A percentile compares a stretch with the other conserved stretches of the same genome.
These are phyloP conservation scores for Ambrosia artemisiifolia DNA, from an alignment of 129 eudicot genomes.

Conservation along the genomic window DNA sequence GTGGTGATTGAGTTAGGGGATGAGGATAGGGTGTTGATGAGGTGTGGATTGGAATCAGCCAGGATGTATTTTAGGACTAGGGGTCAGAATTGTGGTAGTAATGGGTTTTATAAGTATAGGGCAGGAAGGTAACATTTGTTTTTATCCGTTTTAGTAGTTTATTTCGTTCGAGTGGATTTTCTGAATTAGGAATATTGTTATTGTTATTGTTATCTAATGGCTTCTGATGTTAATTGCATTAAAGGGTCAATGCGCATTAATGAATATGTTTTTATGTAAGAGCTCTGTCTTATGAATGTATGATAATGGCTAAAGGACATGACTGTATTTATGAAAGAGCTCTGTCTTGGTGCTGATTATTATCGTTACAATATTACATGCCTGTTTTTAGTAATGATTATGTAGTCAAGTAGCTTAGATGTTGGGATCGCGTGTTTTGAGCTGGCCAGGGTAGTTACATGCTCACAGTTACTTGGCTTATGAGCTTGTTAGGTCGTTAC, in stretches of 20 bases:
- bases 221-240: neutral
- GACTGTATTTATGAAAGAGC: neutral
- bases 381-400: neutral
- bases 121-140: conserved; percentile 65
- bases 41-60: conserved; percentile 77
- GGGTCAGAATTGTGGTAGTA: conserved; percentile 29
- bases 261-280: neutral
- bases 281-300: neutral
- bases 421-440: neutral
- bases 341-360: neutral
- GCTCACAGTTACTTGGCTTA: neutral
- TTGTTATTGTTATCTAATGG: neutral
- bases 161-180: no score
- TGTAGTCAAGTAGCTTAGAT: neutral
- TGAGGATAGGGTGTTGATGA: conserved; percentile 64
- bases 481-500: neutral
- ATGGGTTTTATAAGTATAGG: conserved; percentile 69
- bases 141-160: neutral
- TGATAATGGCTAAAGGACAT: neutral
- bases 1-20: conserved; percentile 68
- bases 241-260: conserved; percentile 12
- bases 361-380: neutral
- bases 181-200: neutral
- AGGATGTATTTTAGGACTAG: conserved; percentile 60
- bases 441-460: neutral